Evolutionary conservation across 2,329 filamentous ascomycete genomes (phyloP).

Genomic region (Trichoderma simmonsii): DNA sequence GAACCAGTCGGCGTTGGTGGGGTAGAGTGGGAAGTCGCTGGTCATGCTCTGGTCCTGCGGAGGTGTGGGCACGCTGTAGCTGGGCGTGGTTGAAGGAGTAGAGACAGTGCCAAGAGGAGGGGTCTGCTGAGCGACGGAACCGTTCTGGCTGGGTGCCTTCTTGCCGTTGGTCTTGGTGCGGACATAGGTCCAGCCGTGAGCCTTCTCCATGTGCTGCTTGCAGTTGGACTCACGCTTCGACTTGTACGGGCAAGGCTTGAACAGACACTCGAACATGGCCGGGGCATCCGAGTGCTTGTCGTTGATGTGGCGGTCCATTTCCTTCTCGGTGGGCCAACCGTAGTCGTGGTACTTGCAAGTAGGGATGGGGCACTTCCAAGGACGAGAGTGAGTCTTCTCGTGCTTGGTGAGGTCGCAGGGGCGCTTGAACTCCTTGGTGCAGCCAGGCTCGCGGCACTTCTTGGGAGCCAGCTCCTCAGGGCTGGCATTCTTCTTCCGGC

Average conservation of each 20-base stretch:
- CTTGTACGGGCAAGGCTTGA: slow-evolving; percentile 81
- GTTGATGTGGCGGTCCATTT: slow-evolving; percentile 91
- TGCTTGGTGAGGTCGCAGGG: slow-evolving; percentile 98
- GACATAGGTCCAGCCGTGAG: slow-evolving; percentile 85
- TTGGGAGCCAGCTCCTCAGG: slow-evolving; percentile 79
- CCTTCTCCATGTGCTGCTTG: slow-evolving; percentile 99
- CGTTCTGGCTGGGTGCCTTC: slow-evolving; percentile 46
- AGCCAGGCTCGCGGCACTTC: slow-evolving; percentile 70
- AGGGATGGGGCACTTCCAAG: slow-evolving; percentile 83
- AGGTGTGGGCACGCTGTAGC: slow-evolving; percentile 55
- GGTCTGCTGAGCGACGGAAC: slow-evolving; percentile 47
- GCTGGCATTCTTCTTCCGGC: slow-evolving; percentile 87
- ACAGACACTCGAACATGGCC: slow-evolving; percentile 79
- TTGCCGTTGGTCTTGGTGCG: slow-evolving; percentile 90
- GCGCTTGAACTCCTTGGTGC: slow-evolving; percentile 90
- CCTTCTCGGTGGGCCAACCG: slow-evolving; percentile 97
- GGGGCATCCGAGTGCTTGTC: slow-evolving; percentile 88
- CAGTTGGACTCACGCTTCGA: slow-evolving; percentile 96
- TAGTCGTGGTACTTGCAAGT: slow-evolving; percentile 87
- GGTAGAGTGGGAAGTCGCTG: slow-evolving; percentile 50
- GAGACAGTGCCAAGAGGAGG: slow-evolving; percentile 60
- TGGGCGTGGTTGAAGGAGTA: slow-evolving; percentile 56
- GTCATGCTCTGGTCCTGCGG: slow-evolving; percentile 45
- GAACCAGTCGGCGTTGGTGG: slow-evolving; percentile 46
- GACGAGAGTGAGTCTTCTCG: slow-evolving; percentile 94